Conservation (phyloP, 2,329 filamentous ascomycete species). For the Kalaharituber pfeilii region DNA sequence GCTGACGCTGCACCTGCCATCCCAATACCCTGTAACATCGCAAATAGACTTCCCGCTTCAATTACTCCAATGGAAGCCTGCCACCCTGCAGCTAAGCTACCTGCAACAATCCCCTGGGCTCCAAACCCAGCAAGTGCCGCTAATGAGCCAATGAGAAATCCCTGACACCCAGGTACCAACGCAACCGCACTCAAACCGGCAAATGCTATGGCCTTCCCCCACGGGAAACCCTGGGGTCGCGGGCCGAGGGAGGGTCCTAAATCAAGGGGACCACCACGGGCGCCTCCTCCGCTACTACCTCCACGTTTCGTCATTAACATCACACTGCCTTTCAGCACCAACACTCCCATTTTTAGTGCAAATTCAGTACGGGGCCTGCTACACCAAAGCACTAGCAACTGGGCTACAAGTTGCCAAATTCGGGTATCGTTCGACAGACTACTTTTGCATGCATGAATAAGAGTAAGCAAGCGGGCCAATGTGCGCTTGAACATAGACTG, state of each 20-base stretch:
- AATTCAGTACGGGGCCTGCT: not conserved
- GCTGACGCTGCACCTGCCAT: conserved; percentile 8
- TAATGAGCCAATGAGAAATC: not conserved
- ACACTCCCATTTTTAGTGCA: not conserved
- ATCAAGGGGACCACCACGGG: not conserved
- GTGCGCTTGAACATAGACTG: not conserved
- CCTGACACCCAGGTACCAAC: not conserved
- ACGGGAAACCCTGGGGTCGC: not conserved
- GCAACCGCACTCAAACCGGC: not conserved
- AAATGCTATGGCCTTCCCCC: not conserved
- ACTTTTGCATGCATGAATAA: not conserved
- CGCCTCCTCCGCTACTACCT: not conserved
- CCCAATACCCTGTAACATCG: not conserved
- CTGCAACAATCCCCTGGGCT: not conserved
- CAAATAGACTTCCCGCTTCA: conserved; percentile 6
- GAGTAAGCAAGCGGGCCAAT: not conserved
- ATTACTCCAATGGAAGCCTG: conserved; percentile 4
- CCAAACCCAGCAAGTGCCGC: conserved; percentile 2
- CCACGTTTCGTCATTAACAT: not conserved
- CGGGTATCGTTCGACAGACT: not conserved
- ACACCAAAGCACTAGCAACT: not conserved
- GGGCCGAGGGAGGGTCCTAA: not conserved
- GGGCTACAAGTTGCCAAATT: not conserved
- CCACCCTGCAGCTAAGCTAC: conserved; percentile 6
- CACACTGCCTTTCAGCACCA: not conserved